Conservation (phyloP, 2,329 filamentous ascomycete genomes). For the Ascochyta lentis region DNA sequence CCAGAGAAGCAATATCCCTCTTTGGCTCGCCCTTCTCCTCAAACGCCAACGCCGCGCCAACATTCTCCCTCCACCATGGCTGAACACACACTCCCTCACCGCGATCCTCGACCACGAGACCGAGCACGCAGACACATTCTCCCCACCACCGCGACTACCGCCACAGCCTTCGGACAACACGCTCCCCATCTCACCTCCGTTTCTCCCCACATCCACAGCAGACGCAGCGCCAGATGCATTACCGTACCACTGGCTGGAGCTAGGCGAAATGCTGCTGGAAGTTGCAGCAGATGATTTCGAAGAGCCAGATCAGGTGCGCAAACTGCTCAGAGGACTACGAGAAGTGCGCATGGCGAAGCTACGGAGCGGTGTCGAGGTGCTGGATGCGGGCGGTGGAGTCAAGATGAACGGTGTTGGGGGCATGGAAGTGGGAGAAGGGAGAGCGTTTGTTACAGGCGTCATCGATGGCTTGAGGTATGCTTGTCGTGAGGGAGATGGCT, state of each 20-base stretch:
- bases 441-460: slow-evolving; percentile 82
- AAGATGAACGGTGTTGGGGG: slow-evolving; percentile 83
- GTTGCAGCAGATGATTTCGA: slow-evolving; percentile 84
- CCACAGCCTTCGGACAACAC: slow-evolving; percentile 57
- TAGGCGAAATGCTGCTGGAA: slow-evolving; percentile 85
- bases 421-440: slow-evolving; percentile 89
- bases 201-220: slow-evolving; percentile 76
- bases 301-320: slow-evolving; percentile 74
- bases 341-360: slow-evolving; percentile 92
- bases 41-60: slow-evolving; percentile 95
- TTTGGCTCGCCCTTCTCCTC: slow-evolving; percentile 94
- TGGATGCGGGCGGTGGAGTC: slow-evolving; percentile 76
- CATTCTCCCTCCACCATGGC: slow-evolving; percentile 89
- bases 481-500: no score
- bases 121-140: slow-evolving; percentile 70
- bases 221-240: slow-evolving; percentile 72
- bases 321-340: slow-evolving; percentile 78
- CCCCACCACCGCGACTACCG: slow-evolving; percentile 77
- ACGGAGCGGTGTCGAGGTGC: slow-evolving; percentile 72
- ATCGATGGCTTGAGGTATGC: slow-evolving; percentile 77
- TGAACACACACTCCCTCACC: slow-evolving; percentile 76
- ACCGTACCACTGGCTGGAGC: slow-evolving; percentile 95
- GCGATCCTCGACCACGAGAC: slow-evolving; percentile 84
- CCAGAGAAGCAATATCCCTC: slow-evolving; percentile 76
- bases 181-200: slow-evolving; percentile 66